phyloP scores from a whole-genome alignment of 2,329 filamentous ascomycete genomes.

The Phaeosphaeriaceae sp. region DNA sequence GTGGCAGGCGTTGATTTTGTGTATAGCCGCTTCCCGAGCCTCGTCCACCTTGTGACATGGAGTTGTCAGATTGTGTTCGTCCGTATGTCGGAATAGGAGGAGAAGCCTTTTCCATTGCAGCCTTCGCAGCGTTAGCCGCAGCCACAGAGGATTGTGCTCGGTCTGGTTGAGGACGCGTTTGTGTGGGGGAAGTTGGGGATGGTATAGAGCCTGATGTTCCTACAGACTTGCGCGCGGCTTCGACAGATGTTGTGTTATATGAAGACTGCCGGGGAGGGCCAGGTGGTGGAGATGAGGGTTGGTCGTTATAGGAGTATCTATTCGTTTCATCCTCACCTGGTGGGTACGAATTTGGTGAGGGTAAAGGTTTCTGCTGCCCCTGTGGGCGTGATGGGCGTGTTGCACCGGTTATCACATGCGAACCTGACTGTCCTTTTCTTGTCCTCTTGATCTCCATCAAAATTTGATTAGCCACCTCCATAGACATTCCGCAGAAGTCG shows the following conservation, averaged over 20 bases:
- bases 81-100: conserved; percentile 52
- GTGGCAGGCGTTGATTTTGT: conserved; percentile 49
- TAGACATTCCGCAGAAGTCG: conserved; percentile 99
- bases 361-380: conserved; percentile 54
- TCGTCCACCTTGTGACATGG: conserved; percentile 39
- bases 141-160: conserved; percentile 56
- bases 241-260: conserved; percentile 52
- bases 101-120: conserved; percentile 50
- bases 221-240: conserved; percentile 57
- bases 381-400: conserved; percentile 26
- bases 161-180: conserved; percentile 53
- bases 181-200: conserved; percentile 56
- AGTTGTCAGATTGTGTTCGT: conserved; percentile 52
- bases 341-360: conserved; percentile 38
- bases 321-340: conserved; percentile 52
- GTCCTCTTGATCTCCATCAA: conserved; percentile 82
- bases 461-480: conserved; percentile 95
- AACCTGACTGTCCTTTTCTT: conserved; percentile 69
- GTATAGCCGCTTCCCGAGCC: conserved; percentile 44
- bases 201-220: conserved; percentile 41
- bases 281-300: conserved; percentile 41
- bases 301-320: conserved; percentile 57
- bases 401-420: conserved; percentile 56
- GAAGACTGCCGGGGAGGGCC: conserved; percentile 48
- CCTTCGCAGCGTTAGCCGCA: conserved; percentile 59